phyloP scores from a whole-genome alignment of 805 yeast species.

The Metschnikowia arizonensis region DNA sequence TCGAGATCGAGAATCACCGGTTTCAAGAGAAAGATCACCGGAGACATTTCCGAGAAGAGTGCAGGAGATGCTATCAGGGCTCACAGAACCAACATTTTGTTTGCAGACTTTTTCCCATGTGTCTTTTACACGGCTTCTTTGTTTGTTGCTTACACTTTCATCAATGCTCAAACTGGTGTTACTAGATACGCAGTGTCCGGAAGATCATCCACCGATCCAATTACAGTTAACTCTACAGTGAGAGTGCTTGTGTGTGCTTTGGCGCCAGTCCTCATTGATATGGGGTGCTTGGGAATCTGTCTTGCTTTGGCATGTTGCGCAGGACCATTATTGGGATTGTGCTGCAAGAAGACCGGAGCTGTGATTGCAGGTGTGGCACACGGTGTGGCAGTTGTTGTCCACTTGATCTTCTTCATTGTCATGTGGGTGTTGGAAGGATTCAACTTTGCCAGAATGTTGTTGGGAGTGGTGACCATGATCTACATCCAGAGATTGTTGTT shows the following conservation, averaged over 20 bases:
- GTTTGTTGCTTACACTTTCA: constrained; percentile 74
- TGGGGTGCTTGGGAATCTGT: constrained; percentile 77
- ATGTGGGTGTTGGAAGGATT: constrained; percentile 98
- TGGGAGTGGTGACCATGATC: constrained; percentile 80
- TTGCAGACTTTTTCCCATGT: constrained; percentile 78
- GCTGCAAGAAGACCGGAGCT: constrained; percentile 96
- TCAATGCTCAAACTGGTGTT: constrained; percentile 86
- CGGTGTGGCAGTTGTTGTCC: constrained; percentile 86
- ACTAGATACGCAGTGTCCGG: constrained; percentile 33
- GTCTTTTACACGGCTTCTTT: constrained; percentile 63
- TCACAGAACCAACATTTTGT: constrained; percentile 67
- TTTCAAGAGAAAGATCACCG: constrained; percentile 68
- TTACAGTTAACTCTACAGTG: constrained; percentile 60
- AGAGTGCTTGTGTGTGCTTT: constrained; percentile 77
- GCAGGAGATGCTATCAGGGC: constrained; percentile 72
- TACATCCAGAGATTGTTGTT: constrained; percentile 84
- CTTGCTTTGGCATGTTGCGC: constrained; percentile 91
- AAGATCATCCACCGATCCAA: constrained; percentile 30
- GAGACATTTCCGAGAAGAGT: constrained; percentile 64
- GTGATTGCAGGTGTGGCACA: constrained; percentile 95
- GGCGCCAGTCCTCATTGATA: constrained; percentile 87
- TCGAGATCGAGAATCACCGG: constrained; percentile 91
- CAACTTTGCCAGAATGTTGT: constrained; percentile 77
- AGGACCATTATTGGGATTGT: constrained; percentile 90
- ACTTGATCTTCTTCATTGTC: constrained; percentile 83